Evolutionary conservation across 2,329 filamentous ascomycete species (phyloP).

Genomic region (Ploettnerulaceae sp.): DNA sequence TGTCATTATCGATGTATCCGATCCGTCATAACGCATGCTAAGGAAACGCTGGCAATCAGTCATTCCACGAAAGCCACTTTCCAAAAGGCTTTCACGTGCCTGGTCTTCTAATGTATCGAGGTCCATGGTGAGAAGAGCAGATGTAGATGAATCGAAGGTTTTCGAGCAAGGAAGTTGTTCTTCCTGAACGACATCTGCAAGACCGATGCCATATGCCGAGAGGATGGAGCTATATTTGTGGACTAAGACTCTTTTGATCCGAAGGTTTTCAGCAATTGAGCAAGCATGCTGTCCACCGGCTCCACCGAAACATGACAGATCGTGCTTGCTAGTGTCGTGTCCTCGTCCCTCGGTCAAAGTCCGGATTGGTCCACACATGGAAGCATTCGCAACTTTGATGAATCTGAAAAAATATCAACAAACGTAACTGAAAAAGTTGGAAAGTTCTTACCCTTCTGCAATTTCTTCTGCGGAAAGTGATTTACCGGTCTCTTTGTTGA

Average conservation of each 20-base stretch:
- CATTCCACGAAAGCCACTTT: too few relatives aligned
- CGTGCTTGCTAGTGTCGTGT: constrained; percentile 82
- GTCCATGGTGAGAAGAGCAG: constrained; percentile 40
- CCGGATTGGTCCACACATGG: constrained; percentile 85
- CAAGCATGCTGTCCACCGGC: constrained; percentile 89
- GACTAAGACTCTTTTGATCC: constrained; percentile 78
- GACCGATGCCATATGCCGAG: constrained; percentile 82
- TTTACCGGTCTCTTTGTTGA: constrained; percentile 72
- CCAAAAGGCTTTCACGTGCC: too few relatives aligned
- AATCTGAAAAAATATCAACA: too few relatives aligned
- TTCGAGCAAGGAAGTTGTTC: neutral
- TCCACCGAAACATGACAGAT: constrained; percentile 88
- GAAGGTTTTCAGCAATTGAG: constrained; percentile 78
- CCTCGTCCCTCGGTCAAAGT: constrained; percentile 90
- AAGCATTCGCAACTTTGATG: constrained; percentile 83
- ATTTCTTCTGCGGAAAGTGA: constrained; percentile 77
- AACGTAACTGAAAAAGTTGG: too few relatives aligned
- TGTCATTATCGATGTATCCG: constrained; percentile 88
- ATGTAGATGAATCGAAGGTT: neutral
- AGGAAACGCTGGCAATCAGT: too few relatives aligned
- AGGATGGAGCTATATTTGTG: constrained; percentile 85
- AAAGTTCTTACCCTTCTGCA: constrained; percentile 86
- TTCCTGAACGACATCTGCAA: neutral
- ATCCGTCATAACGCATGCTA: constrained; percentile 88
- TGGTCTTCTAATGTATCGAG: constrained; percentile 77